A percentile compares a stretch with the other conserved stretches of the same genome.
Conservation (phyloP, 306 rosid genomes). For the Glycine soja region DNA sequence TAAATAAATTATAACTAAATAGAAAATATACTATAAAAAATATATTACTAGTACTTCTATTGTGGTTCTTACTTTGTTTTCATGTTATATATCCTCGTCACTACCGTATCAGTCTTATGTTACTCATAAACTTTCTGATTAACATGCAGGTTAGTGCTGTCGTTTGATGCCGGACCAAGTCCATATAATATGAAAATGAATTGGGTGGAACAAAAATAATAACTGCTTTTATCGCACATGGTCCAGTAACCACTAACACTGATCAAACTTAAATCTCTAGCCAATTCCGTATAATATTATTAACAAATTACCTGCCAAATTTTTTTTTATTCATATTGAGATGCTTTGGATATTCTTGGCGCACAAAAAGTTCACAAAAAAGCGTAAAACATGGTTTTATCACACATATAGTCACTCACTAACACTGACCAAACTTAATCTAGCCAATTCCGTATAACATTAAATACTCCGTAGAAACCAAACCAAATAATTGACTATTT, state of each 20-base stretch:
- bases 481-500: not conserved
- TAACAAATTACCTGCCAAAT: not conserved
- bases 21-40: too few relatives aligned
- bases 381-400: not conserved
- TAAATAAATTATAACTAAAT: too few relatives aligned
- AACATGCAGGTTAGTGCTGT: not conserved
- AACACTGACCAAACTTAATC: too few relatives aligned
- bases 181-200: not conserved
- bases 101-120: not conserved
- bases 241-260: conserved; percentile 13
- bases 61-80: too few relatives aligned
- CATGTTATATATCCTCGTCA: not conserved
- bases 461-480: not conserved
- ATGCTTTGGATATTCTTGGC: not conserved
- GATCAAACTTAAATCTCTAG: not conserved
- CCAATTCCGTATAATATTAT: not conserved
- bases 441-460: not conserved
- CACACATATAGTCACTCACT: too few relatives aligned
- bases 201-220: conserved; percentile 2
- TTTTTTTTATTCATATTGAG: not conserved
- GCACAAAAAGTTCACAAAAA: too few relatives aligned
- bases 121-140: not conserved
- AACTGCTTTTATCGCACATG: not conserved
- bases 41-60: too few relatives aligned
- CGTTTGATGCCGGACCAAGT: conserved; percentile 26